Evolutionary conservation across 371 early-diverging fungal species (phyloP).

Genomic region (Lichtheimia corymbifera): DNA sequence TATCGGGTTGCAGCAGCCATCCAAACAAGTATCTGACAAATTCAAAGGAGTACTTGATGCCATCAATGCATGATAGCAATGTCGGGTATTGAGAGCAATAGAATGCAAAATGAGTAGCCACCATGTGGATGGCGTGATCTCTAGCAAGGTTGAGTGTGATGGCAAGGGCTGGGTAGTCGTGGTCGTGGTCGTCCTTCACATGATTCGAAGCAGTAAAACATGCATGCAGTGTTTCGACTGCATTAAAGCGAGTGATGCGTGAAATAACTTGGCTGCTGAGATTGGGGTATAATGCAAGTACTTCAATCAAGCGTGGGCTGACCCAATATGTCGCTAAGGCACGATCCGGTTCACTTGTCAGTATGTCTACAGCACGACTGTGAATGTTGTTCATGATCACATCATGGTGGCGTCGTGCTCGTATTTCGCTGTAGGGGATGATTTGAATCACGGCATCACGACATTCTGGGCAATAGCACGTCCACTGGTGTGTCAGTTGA

Average conservation of each 20-base stretch:
- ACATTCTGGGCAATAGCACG: conserved; percentile 22
- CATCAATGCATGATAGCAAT: conserved; percentile 43
- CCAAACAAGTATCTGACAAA: conserved; percentile 36
- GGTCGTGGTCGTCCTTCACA: too few relatives aligned
- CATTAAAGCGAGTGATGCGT: conserved; percentile 16
- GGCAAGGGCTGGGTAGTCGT: conserved; percentile 7
- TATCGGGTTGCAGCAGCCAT: conserved; percentile 32
- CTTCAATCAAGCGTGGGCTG: conserved; percentile 1
- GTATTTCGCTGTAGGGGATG: conserved; percentile 6
- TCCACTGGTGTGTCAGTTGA: conserved; percentile 18
- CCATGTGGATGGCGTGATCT: conserved; percentile 6
- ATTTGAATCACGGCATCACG: conserved; percentile 10
- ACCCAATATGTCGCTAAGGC: conserved; percentile 13
- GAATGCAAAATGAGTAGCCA: conserved; percentile 35
- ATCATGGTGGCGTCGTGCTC: conserved; percentile 2
- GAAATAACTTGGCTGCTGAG: conserved; percentile 8
- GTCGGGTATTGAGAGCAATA: conserved; percentile 42
- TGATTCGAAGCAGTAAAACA: conserved; percentile 10
- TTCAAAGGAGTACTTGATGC: conserved; percentile 39
- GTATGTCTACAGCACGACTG: background rate
- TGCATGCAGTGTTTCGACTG: conserved; percentile 22
- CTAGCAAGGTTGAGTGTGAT: conserved; percentile 23
- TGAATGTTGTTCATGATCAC: conserved; percentile 6
- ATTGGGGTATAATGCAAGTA: background rate
- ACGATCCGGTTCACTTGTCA: conserved; percentile 18